Percentiles rank a stretch among this genome's conserved stretches.
Conservation (phyloP, 2,329 filamentous ascomycete species). For the Pseudogymnoascus verrucosus region DNA sequence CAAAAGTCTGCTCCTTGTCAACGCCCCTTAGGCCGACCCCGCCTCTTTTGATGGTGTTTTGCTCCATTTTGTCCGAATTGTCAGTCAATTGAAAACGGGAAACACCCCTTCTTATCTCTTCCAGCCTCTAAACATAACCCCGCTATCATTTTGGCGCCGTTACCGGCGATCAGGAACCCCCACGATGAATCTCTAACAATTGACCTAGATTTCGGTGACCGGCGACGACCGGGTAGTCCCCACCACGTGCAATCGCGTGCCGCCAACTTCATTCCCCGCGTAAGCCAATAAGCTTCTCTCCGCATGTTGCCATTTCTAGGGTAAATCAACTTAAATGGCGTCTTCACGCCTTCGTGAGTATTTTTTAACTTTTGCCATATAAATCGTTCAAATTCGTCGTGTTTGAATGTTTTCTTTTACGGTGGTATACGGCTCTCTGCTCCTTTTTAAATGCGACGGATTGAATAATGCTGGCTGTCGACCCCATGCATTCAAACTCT, state of each 20-base stretch:
- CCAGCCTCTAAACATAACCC: background rate
- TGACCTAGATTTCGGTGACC: background rate
- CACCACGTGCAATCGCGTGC: background rate
- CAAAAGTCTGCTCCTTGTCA: conserved; percentile 29
- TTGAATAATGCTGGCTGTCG: background rate
- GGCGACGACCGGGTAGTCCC: background rate
- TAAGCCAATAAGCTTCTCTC: background rate
- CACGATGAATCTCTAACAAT: background rate
- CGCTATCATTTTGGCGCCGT: background rate
- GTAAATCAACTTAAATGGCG: background rate
- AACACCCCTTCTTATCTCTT: background rate
- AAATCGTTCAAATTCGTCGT: background rate
- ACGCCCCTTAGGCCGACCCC: conserved; percentile 35
- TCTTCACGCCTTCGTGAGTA: background rate
- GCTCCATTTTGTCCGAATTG: conserved; percentile 30
- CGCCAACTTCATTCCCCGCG: background rate
- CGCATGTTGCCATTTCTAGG: background rate
- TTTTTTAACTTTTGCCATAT: background rate
- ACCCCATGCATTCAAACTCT: background rate
- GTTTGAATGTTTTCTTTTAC: conserved; percentile 1
- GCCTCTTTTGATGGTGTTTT: conserved; percentile 35
- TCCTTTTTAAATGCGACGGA: background rate
- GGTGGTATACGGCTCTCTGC: background rate
- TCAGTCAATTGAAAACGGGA: background rate
- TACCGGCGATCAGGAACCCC: background rate